Conservation (phyloP, 163 green algal species). For the Picocystis sp. region DNA sequence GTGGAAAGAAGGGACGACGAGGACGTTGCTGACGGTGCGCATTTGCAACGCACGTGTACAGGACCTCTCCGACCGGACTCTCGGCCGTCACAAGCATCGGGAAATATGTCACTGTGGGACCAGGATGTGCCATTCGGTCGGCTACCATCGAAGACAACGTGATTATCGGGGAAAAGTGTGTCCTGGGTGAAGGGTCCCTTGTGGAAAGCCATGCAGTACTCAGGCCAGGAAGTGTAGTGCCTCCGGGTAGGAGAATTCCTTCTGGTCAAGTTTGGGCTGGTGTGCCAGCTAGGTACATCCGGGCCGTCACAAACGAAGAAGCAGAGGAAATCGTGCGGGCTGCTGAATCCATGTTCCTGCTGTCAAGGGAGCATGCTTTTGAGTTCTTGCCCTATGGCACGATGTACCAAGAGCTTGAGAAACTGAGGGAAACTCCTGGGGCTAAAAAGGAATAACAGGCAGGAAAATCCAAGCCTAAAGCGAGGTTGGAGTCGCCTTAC, state of each 20-base stretch:
- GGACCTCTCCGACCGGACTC: constrained; percentile 51
- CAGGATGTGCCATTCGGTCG: constrained; percentile 57
- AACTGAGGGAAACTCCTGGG: not conserved
- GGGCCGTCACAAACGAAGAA: constrained; percentile 2
- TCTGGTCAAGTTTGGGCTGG: constrained; percentile 23
- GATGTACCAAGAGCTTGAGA: not conserved
- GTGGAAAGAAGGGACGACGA: too few species aligned
- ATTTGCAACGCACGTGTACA: too few species aligned
- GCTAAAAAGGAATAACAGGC: too few species aligned
- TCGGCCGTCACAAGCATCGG: constrained; percentile 69
- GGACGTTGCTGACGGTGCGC: too few species aligned
- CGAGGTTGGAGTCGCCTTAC: too few species aligned
- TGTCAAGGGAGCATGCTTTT: too few species aligned
- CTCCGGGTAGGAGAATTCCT: constrained; percentile 21
- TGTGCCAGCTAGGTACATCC: constrained; percentile 16
- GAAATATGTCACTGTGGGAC: constrained; percentile 73
- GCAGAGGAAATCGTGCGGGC: not conserved
- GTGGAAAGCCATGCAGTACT: constrained; percentile 23
- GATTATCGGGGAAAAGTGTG: constrained; percentile 58
- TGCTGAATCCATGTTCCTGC: too few species aligned
- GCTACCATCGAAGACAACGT: constrained; percentile 60
- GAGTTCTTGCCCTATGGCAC: not conserved
- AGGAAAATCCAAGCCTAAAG: too few species aligned
- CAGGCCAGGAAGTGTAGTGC: constrained; percentile 19
- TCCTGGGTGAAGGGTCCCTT: constrained; percentile 36